These are phyloP conservation scores for Penicillium sp. DNA, from an alignment of 2,329 filamentous ascomycete species.

Conservation along the genomic window DNA sequence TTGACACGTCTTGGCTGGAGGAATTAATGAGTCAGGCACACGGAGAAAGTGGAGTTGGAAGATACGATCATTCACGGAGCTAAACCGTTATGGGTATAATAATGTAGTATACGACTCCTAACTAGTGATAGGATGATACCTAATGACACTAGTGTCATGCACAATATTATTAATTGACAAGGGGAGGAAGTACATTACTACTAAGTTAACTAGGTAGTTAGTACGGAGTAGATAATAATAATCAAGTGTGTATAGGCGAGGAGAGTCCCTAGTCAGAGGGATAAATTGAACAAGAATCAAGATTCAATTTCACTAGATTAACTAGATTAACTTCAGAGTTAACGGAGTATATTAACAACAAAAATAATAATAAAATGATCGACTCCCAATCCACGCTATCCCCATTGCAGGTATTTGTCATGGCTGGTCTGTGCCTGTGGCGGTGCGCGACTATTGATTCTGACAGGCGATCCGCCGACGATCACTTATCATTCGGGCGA, in stretches of 20 bases:
- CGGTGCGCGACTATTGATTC: slow-evolving; percentile 36
- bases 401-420: slow-evolving; percentile 30
- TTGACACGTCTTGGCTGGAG: slow-evolving; percentile 10
- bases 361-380: background rate
- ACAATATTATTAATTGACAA: background rate
- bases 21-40: slow-evolving; percentile 7
- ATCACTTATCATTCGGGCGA: slow-evolving; percentile 19
- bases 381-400: background rate
- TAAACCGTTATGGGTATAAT: slow-evolving; percentile 3
- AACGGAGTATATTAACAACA: background rate
- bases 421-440: slow-evolving; percentile 29
- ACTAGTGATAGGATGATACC: background rate
- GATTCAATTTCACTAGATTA: background rate
- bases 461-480: slow-evolving; percentile 26
- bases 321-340: background rate
- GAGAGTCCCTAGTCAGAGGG: background rate
- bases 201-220: too few species aligned
- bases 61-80: background rate
- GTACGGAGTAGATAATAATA: background rate
- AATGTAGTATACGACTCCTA: background rate
- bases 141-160: background rate
- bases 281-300: background rate
- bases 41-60: slow-evolving; percentile 6
- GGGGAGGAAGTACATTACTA: background rate
- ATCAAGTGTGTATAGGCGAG: background rate